Percentiles rank a stretch among this genome's conserved stretches.
Evolutionary conservation across 2,329 filamentous ascomycete species (phyloP).

Genomic region (Colletotrichum liaoningense): DNA sequence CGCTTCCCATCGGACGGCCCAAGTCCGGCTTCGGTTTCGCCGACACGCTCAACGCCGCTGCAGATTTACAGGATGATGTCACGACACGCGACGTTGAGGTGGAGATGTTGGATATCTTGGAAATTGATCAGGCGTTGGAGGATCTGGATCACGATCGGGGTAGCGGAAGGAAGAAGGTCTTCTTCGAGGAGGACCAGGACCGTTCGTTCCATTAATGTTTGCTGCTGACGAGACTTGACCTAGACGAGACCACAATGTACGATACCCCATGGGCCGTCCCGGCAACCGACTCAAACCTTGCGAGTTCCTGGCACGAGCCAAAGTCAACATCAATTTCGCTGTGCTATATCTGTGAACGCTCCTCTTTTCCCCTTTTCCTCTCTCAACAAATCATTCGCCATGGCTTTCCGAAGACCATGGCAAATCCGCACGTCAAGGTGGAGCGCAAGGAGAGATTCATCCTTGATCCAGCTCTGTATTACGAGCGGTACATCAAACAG

Average conservation of each 20-base stretch:
- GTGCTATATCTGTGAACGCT: background rate
- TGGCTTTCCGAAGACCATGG: slow-evolving; percentile 5
- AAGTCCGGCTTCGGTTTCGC: slow-evolving; percentile 61
- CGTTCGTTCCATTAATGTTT: slow-evolving; percentile 19
- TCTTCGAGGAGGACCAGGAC: slow-evolving; percentile 56
- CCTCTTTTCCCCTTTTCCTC: slow-evolving; percentile 16
- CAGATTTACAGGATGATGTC: slow-evolving; percentile 62
- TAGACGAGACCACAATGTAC: slow-evolving; percentile 44
- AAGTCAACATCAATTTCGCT: slow-evolving; percentile 25
- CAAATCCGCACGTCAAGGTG: slow-evolving; percentile 76
- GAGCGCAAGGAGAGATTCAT: slow-evolving; percentile 81
- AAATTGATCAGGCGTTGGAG: slow-evolving; percentile 71
- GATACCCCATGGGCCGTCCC: slow-evolving; percentile 48
- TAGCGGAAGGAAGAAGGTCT: slow-evolving; percentile 61
- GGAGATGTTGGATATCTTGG: slow-evolving; percentile 74
- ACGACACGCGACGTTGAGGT: slow-evolving; percentile 65
- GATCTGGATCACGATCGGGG: slow-evolving; percentile 63
- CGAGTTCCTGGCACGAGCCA: slow-evolving; percentile 4
- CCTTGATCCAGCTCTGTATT: slow-evolving; percentile 80
- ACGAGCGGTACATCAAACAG: slow-evolving; percentile 73
- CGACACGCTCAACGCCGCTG: slow-evolving; percentile 62
- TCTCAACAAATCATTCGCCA: slow-evolving; percentile 5
- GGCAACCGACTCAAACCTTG: background rate
- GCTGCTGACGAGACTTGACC: slow-evolving; percentile 32
- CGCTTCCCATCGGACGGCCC: slow-evolving; percentile 43